A percentile compares a stretch with the other conserved stretches of the same genome.
Evolutionary conservation across 352 stramenopile species (phyloP).

Genomic region (Phytophthora meadii): DNA sequence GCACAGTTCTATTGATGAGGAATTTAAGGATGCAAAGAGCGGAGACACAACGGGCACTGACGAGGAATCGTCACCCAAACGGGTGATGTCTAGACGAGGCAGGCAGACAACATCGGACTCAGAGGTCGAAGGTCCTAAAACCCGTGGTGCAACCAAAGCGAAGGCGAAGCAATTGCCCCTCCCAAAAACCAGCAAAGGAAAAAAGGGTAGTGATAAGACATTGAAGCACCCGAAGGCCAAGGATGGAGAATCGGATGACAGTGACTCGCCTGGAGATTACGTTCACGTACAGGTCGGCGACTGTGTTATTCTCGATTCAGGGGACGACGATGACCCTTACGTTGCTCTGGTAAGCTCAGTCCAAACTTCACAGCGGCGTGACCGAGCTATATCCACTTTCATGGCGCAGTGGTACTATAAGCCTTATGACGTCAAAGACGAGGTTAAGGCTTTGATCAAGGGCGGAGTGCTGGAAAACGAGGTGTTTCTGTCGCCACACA

Average conservation of each 20-base stretch:
- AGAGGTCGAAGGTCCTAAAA: conserved; percentile 29
- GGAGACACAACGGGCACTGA: conserved; percentile 35
- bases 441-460: conserved; percentile 66
- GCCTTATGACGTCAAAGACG: conserved; percentile 68
- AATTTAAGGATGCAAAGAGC: conserved; percentile 28
- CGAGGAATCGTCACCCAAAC: conserved; percentile 25
- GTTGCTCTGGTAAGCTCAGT: conserved; percentile 81
- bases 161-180: conserved; percentile 14
- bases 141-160: conserved; percentile 28
- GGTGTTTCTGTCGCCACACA: conserved; percentile 86
- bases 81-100: conserved; percentile 28
- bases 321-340: conserved; percentile 66
- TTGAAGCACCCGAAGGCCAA: conserved; percentile 17
- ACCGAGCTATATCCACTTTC: conserved; percentile 59
- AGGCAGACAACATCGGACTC: conserved; percentile 25
- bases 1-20: conserved; percentile 8
- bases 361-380: conserved; percentile 61
- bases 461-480: conserved; percentile 71
- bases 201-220: conserved; percentile 13
- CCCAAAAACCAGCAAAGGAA: conserved; percentile 17
- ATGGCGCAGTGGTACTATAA: conserved; percentile 90
- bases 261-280: conserved; percentile 59
- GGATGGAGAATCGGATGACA: conserved; percentile 52
- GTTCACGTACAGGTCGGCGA: conserved; percentile 76
- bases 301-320: conserved; percentile 82